Conservation (phyloP, 192 early-diverging fungal species). For the Coemansia sp. region DNA sequence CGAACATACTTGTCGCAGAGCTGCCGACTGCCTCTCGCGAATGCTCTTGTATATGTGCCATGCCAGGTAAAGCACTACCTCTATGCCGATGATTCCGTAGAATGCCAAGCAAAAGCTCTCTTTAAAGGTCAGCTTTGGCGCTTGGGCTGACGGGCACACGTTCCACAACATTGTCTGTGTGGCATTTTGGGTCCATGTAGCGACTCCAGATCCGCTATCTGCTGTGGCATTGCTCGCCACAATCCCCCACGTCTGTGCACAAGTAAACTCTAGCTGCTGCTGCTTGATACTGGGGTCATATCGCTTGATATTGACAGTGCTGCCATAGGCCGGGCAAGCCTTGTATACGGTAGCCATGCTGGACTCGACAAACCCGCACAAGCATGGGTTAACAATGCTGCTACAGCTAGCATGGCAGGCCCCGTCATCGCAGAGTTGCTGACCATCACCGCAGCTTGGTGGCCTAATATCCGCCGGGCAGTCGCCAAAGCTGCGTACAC, state of each 20-base stretch:
- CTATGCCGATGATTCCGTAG: conserved; percentile 49
- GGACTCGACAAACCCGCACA: conserved; percentile 40
- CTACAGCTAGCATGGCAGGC: conserved; percentile 51
- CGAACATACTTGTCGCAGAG: conserved; percentile 25
- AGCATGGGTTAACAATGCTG: conserved; percentile 53
- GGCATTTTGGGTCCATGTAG: conserved; percentile 17
- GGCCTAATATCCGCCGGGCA: conserved; percentile 53
- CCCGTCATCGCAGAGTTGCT: conserved; percentile 59
- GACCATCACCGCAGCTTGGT: conserved; percentile 26
- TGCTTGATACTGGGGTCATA: conserved; percentile 56
- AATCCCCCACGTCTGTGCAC: conserved; percentile 28
- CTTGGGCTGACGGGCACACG: conserved; percentile 51
- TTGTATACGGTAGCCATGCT: conserved; percentile 30
- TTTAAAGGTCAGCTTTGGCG: conserved; percentile 47
- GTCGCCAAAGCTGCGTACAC: conserved; percentile 50
- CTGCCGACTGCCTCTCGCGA: conserved; percentile 17
- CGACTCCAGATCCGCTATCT: conserved; percentile 8
- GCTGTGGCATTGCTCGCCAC: conserved; percentile 15
- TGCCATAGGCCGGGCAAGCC: conserved; percentile 54
- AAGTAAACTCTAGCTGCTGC: conserved; percentile 32
- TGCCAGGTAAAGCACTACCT: conserved; percentile 44
- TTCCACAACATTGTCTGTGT: conserved; percentile 41
- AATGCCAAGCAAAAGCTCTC: conserved; percentile 60
- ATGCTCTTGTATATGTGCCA: conserved; percentile 59
- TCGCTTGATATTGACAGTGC: conserved; percentile 39